Evolutionary conservation across 2,329 filamentous ascomycete species (phyloP).

Genomic region (Trichoderma endophyticum): DNA sequence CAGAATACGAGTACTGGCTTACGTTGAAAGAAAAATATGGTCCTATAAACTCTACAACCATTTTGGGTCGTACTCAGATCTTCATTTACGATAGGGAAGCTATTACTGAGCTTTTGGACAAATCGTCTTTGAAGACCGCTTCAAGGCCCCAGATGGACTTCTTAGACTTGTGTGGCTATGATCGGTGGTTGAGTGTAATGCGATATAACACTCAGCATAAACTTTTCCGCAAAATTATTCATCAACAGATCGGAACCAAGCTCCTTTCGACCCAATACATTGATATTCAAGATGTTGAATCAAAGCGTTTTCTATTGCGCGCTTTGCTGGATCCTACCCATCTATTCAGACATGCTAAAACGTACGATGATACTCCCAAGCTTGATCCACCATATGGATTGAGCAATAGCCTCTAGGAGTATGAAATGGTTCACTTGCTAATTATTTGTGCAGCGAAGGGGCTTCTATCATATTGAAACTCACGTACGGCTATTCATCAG

Average conservation of each 20-base stretch:
- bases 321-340: background rate
- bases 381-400: no score
- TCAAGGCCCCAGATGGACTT: no score
- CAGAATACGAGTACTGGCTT: conserved; percentile 36
- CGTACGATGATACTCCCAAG: no score
- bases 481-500: background rate
- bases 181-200: no score
- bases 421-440: background rate
- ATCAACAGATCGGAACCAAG: conserved; percentile 6
- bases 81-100: no score
- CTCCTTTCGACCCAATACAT: background rate
- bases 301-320: conserved; percentile 7
- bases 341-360: conserved; percentile 11
- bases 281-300: conserved; percentile 15
- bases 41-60: conserved; percentile 13
- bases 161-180: conserved; percentile 28
- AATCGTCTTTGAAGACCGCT: background rate
- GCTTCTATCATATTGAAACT: background rate
- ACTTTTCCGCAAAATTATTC: conserved; percentile 11
- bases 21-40: conserved; percentile 34
- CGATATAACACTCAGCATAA: no score
- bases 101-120: no score
- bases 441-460: no score
- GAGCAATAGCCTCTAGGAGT: no score
- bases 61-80: no score